These are phyloP conservation scores for Pseudopyrenochaeta lycopersici DNA, from an alignment of 2,329 filamentous ascomycete species.

Conservation along the genomic window DNA sequence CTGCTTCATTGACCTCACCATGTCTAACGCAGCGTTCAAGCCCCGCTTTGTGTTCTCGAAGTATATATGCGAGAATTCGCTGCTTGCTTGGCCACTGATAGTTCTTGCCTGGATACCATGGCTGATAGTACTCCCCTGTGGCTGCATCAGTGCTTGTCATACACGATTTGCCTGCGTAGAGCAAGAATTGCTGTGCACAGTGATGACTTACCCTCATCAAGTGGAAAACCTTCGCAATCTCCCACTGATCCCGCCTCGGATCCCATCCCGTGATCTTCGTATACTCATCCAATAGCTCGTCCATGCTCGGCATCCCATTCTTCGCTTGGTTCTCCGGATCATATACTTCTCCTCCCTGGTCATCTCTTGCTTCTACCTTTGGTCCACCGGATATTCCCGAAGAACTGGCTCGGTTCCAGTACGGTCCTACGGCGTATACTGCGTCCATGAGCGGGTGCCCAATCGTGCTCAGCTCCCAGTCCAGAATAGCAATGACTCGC, in stretches of 20 bases:
- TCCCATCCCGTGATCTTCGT: conserved; percentile 74
- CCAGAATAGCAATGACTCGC: conserved; percentile 87
- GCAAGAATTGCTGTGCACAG: too few relatives aligned
- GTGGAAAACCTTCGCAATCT: conserved; percentile 46
- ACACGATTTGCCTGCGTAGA: too few relatives aligned
- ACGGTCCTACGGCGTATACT: conserved; percentile 73
- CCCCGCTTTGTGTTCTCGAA: conserved; percentile 46
- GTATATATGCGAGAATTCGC: conserved; percentile 46
- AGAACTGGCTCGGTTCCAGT: conserved; percentile 49
- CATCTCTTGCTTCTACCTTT: conserved; percentile 25
- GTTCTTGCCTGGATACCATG: conserved; percentile 48
- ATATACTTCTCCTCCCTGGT: conserved; percentile 51
- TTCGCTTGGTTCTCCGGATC: conserved; percentile 50
- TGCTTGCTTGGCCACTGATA: conserved; percentile 47
- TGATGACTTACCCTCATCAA: conserved; percentile 41
- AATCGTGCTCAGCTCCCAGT: conserved; percentile 98
- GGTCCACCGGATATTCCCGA: conserved; percentile 49
- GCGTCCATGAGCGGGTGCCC: conserved; percentile 92
- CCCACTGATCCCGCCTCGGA: conserved; percentile 54
- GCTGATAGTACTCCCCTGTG: conserved; percentile 43
- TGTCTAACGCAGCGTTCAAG: conserved; percentile 37
- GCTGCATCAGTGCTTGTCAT: background rate
- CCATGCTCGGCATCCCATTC: conserved; percentile 70
- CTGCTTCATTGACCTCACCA: conserved; percentile 38
- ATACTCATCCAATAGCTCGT: conserved; percentile 72